Percentiles rank a stretch among this genome's conserved stretches.
These are phyloP conservation scores for Nigrospora oryzae DNA, from an alignment of 2,329 filamentous ascomycete species.

Conservation along the genomic window DNA sequence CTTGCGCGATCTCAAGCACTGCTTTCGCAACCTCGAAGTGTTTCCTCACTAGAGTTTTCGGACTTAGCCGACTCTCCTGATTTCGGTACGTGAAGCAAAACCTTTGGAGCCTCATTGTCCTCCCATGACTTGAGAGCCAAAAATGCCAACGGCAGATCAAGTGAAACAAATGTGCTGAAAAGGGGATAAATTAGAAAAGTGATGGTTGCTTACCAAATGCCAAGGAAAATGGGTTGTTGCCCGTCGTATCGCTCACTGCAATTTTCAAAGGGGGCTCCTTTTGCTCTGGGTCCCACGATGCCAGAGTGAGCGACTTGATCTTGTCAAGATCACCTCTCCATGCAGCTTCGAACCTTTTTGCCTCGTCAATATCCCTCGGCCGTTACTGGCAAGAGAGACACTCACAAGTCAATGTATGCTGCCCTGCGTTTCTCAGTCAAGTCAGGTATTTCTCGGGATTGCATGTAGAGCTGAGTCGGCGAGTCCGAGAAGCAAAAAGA, in stretches of 20 bases:
- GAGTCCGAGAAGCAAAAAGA: constrained; percentile 37
- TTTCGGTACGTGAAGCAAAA: no score
- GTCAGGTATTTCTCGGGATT: constrained; percentile 32
- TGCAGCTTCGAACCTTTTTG: constrained; percentile 59
- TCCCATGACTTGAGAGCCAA: no score
- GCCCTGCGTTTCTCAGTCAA: constrained; percentile 44
- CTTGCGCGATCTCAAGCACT: constrained; percentile 61
- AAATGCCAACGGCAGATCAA: no score
- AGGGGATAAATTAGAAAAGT: no score
- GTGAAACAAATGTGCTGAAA: no score
- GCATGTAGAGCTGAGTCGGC: no score
- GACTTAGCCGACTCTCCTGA: no score
- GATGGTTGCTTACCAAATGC: constrained; percentile 33
- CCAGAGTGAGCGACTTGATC: constrained; percentile 57
- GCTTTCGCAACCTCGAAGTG: constrained; percentile 55
- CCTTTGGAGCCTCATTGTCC: no score
- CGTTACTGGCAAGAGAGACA: constrained; percentile 6
- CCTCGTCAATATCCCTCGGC: neutral
- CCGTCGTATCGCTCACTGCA: constrained; percentile 42
- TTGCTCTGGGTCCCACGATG: constrained; percentile 45
- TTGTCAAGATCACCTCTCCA: constrained; percentile 61
- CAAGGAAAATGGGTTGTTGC: constrained; percentile 56
- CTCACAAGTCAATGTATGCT: constrained; percentile 57
- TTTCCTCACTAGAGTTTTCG: constrained; percentile 35
- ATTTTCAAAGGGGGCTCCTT: constrained; percentile 55